Conservation (phyloP, 2,329 filamentous ascomycete genomes). For the Scleromitrula shiraiana region DNA sequence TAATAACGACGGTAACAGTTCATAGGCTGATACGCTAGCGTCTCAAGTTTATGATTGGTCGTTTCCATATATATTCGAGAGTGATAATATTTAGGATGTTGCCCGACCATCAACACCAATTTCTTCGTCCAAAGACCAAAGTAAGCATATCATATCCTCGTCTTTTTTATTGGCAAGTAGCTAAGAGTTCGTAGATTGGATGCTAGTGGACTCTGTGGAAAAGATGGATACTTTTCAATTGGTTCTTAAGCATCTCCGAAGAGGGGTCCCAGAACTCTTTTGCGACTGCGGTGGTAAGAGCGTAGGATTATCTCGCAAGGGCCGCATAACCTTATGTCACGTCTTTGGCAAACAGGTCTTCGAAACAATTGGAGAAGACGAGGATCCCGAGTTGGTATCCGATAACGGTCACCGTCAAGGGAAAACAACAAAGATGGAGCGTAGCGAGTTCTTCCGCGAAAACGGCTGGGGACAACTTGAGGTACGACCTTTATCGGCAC, state of each 20-base stretch:
- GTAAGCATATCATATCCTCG: too few species aligned
- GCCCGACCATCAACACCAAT: too few species aligned
- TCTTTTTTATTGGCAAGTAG: background rate
- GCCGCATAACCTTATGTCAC: background rate
- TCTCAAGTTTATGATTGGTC: too few species aligned
- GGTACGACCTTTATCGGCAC: background rate
- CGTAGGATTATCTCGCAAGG: background rate
- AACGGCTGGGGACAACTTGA: background rate
- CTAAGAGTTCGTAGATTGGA: background rate
- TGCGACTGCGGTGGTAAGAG: background rate
- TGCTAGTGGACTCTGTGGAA: background rate
- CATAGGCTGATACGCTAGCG: too few species aligned
- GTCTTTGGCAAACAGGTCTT: too few species aligned
- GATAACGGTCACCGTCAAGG: background rate
- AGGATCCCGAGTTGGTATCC: too few species aligned
- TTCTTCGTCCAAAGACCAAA: too few species aligned
- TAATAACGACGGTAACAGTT: too few species aligned
- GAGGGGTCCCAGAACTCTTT: background rate
- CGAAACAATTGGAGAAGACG: too few species aligned
- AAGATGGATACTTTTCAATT: background rate
- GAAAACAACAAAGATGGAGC: background rate
- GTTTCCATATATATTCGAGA: too few species aligned
- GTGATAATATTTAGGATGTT: too few species aligned
- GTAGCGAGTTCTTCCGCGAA: background rate
- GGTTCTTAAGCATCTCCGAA: background rate